Evolutionary conservation across 345 rosid genomes (phyloP), one percentile per base, ranked within the genome.

Genomic region (Eucalyptus erythrocorys): DNA sequence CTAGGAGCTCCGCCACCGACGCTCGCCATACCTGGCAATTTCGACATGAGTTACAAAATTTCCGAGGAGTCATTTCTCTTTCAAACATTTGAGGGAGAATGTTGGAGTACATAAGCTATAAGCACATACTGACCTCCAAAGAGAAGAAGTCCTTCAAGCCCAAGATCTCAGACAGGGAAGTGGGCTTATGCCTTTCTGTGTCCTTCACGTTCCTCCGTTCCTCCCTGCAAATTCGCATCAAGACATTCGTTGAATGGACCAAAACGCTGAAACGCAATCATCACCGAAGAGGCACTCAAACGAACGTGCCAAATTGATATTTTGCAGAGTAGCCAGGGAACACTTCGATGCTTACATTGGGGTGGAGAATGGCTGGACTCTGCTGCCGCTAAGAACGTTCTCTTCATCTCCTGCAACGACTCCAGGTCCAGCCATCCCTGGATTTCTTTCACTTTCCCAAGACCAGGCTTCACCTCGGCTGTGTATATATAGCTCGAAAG

Each of bases 21-120:
- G 94, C 92, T 82, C 92, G 87, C 94, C 92, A 91, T 21, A 91
- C 89, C 92, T 91, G 32, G 86, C 47, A 76, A 76, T 76, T 19
- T 37, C 47, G 27, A 21, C 82, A 19, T 2, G 82, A 76, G 24
- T 37, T 21, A 76, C 82, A 2, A 50, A 50, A 71, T 34, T 71
- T 34, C 21, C 26, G 43, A 55, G 24, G 45, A 27, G 19, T 40
- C 68, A 13, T 64, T 64, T 64, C 76, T 64, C 40, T 15, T 64
- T 40, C 61, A 13, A 55, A 53, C 22, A 24, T 53, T 47, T 4
- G 48, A 13, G 21, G 50, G 55, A 47, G 48, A n/a, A 57, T 15
- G 4, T 34, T 8, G 27, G 8, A 57, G 47, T 21, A 51, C 57
- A 55, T 1, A 42, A 86, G 43, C 59, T 45, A 55, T 0, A 14